Evolutionary conservation across 2,329 filamentous ascomycete species (phyloP), one percentile per base, ranked within the genome.

Genomic region (Fusarium phyllophilum): DNA sequence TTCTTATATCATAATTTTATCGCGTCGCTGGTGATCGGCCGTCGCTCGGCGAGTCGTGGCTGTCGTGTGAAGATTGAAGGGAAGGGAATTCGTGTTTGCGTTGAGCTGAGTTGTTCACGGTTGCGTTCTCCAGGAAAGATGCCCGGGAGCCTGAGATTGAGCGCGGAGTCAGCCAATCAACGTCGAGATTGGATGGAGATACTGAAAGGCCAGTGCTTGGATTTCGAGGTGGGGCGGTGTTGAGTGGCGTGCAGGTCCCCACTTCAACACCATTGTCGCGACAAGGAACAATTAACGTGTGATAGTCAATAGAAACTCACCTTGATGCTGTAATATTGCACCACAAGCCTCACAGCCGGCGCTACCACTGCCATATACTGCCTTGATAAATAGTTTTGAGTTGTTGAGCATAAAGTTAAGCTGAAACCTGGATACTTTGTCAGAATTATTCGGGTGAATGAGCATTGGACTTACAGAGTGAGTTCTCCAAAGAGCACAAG

Each of bases 1-100:
- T 51, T 58, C 44, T 72, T 79, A 79, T 68, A 77, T 51, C 79
- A 81, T 81, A 58, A 66, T 80, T 79, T 52, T 61, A 44, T 42
- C 45, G 41, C 41, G 41, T 61, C 29, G 52, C 22, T 22, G 11
- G 44, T 55, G 62, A 33, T 57, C 44, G 65, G 59, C 58, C 62
- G 62, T 63, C 59, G 49, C 36, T 67, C 36, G 22, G 45, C 49
- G 51, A 52, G 29, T 61, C 48, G 49, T 46, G 33, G 38, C 33
- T 18, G 59, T 63, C 58, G 73, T 44, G 56, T 55, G 14, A 51
- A 24, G n/a, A 64, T 42, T 41, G 26, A 61, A 64, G 36, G 38
- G 64, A 49, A 44, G 48, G 48, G 26, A 46, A 56, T 49, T 60
- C 33, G 57, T 69, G 72, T 51, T 55, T 56, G 52, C 22, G 29